A percentile compares a stretch with the other conserved stretches of the same genome.
phyloP scores from a whole-genome alignment of 2,329 filamentous ascomycete genomes.

The Penicillium griseofulvum region DNA sequence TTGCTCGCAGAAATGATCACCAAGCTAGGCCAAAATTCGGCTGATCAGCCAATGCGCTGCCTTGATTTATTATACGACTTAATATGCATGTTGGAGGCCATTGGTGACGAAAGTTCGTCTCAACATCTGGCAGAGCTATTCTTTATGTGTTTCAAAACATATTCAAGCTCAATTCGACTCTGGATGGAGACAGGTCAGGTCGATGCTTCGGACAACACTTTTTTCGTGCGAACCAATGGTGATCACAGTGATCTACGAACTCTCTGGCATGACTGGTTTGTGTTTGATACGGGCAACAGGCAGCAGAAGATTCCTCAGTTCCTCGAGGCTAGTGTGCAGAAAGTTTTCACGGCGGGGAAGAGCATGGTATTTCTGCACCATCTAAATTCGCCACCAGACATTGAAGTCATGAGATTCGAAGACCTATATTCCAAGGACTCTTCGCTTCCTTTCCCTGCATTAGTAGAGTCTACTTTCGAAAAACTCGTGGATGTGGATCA shows the following conservation, averaged over 20 bases:
- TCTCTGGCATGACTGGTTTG: slow-evolving; percentile 75
- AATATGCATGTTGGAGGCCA: slow-evolving; percentile 66
- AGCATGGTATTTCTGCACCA: slow-evolving; percentile 80
- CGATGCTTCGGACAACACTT: slow-evolving; percentile 62
- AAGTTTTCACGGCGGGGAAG: slow-evolving; percentile 85
- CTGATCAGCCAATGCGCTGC: slow-evolving; percentile 63
- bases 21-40: slow-evolving; percentile 49
- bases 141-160: slow-evolving; percentile 77
- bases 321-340: slow-evolving; percentile 64
- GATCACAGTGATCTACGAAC: slow-evolving; percentile 58
- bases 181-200: slow-evolving; percentile 85
- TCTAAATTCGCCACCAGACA: slow-evolving; percentile 51
- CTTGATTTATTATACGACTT: slow-evolving; percentile 75
- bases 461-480: slow-evolving; percentile 69
- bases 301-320: slow-evolving; percentile 70
- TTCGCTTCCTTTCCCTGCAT: slow-evolving; percentile 55
- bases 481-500: slow-evolving; percentile 76
- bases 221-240: slow-evolving; percentile 68
- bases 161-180: slow-evolving; percentile 71
- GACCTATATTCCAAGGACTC: slow-evolving; percentile 41
- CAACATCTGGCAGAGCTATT: slow-evolving; percentile 67
- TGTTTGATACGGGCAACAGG: slow-evolving; percentile 58
- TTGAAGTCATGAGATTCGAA: slow-evolving; percentile 32
- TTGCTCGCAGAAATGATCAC: slow-evolving; percentile 62
- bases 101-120: slow-evolving; percentile 62